Base-by-base conservation (phyloP, 148 eudicot species). In the Camellia granthamiana region DNA sequence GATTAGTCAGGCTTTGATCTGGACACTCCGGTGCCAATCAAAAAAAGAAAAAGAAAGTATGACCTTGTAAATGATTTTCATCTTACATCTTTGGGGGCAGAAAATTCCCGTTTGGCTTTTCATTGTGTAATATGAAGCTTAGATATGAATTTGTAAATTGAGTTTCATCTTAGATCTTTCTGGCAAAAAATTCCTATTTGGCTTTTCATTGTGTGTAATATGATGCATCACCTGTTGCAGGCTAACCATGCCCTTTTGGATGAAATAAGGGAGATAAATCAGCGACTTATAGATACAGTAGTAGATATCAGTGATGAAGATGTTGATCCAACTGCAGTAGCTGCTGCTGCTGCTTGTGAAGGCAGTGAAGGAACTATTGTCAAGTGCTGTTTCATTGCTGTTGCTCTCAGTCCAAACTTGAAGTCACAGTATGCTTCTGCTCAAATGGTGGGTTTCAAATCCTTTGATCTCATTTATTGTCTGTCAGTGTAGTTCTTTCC, bases 231-330 rank as follows among this genome's bases (percentile, higher is more conserved):
- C 73, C 80, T 78, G 66, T 69, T 86, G 83, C 90, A 95, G 98
- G 90, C 83, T 79, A 90, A 90, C 84, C 92, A 87, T 81, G 88
- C 93, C 72, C 91, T 95, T 82, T 52, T 89, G 83, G 97, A 95
- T 81, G 99, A 95, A 87, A 88, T 95, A 71, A 88, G 87, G 86
- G 92, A 90, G 78, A 92, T 93, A 75, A 95, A 95, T 86, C 90
- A 84, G 62, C 90, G 88, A 60, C 92, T 95, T 65, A 93, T 95
- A 63, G 97, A 93, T 74, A 92, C 97, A 69, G 88, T 93, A 62
- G 93, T 95, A 30, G 85, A 79, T 74, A 77, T 91, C 46, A 90
- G 90, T 76, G 88, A 88, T 75, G 95, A 90, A 82, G 94, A 91
- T 80, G 80, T 84, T 59, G 94, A 92, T 87, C 91, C 90, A 41